phyloP scores from a whole-genome alignment of 805 yeast genomes.

The Yarrowia osloensis region DNA sequence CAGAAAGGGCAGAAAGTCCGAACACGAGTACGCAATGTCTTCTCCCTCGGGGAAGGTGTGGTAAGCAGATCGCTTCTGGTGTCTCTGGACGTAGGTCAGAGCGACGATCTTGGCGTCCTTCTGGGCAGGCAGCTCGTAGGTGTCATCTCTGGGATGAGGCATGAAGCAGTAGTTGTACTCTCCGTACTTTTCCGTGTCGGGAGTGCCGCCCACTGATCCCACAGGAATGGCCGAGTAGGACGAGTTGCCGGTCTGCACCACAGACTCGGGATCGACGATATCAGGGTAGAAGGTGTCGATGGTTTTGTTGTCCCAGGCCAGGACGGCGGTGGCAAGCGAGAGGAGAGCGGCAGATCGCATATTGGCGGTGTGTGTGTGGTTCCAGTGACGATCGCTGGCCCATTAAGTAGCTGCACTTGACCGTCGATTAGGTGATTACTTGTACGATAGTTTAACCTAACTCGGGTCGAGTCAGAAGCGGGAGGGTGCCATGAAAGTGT shows the following conservation, averaged over 20 bases:
- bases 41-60: conserved; percentile 43
- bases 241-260: conserved; percentile 11
- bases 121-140: conserved; percentile 37
- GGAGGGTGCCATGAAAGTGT: too few species aligned
- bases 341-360: conserved; percentile 3
- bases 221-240: conserved; percentile 13
- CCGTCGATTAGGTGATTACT: not conserved
- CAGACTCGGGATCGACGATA: conserved; percentile 17
- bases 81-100: conserved; percentile 49
- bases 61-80: conserved; percentile 50
- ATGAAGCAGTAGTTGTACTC: conserved; percentile 49
- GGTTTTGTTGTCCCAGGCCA: conserved; percentile 30
- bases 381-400: not conserved
- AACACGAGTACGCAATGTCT: conserved; percentile 39
- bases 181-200: conserved; percentile 41
- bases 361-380: not conserved
- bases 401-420: not conserved
- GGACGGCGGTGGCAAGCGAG: conserved; percentile 6
- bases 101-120: conserved; percentile 39
- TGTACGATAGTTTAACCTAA: not conserved
- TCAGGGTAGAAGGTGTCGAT: conserved; percentile 32
- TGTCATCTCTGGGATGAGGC: conserved; percentile 48
- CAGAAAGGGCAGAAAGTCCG: conserved; percentile 41
- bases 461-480: not conserved
- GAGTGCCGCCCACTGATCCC: conserved; percentile 29